A percentile compares a stretch with the other conserved stretches of the same genome.
Conservation (phyloP, 352 stramenopile genomes). For the Globisporangium recalcitrans region DNA sequence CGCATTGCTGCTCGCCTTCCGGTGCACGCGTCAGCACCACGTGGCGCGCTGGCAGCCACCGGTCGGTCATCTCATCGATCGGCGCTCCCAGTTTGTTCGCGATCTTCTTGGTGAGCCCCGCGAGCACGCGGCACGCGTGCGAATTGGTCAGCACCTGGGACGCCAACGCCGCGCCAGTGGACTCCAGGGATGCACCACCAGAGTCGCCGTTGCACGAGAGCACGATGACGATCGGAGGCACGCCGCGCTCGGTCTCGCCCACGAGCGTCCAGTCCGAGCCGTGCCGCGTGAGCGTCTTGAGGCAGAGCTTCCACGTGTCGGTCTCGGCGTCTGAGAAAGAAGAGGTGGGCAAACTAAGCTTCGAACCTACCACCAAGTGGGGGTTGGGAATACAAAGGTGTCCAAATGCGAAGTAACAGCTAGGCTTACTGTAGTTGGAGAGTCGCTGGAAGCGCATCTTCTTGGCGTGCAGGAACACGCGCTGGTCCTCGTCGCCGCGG, state of each 20-base stretch:
- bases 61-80: slow-evolving; percentile 81
- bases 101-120: slow-evolving; percentile 79
- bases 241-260: slow-evolving; percentile 53
- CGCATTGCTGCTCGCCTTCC: slow-evolving; percentile 6
- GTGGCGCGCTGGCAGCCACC: slow-evolving; percentile 54
- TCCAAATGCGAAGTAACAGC: not conserved
- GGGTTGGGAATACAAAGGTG: not conserved
- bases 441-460: slow-evolving; percentile 65
- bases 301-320: slow-evolving; percentile 55
- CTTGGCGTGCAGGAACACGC: slow-evolving; percentile 52
- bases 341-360: not conserved
- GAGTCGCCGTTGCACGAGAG: slow-evolving; percentile 31
- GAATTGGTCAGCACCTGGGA: slow-evolving; percentile 64
- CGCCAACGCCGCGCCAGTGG: slow-evolving; percentile 33
- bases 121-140: slow-evolving; percentile 63
- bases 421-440: slow-evolving; percentile 58
- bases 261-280: slow-evolving; percentile 68
- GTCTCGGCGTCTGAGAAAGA: slow-evolving; percentile 38
- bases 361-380: not conserved
- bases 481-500: slow-evolving; percentile 64
- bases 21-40: slow-evolving; percentile 20
- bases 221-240: slow-evolving; percentile 61
- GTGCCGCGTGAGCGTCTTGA: slow-evolving; percentile 67
- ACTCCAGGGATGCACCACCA: slow-evolving; percentile 30
- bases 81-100: slow-evolving; percentile 75